phyloP scores from a whole-genome alignment of 768 basidiomycete species.

The Gyrodon lividus region DNA sequence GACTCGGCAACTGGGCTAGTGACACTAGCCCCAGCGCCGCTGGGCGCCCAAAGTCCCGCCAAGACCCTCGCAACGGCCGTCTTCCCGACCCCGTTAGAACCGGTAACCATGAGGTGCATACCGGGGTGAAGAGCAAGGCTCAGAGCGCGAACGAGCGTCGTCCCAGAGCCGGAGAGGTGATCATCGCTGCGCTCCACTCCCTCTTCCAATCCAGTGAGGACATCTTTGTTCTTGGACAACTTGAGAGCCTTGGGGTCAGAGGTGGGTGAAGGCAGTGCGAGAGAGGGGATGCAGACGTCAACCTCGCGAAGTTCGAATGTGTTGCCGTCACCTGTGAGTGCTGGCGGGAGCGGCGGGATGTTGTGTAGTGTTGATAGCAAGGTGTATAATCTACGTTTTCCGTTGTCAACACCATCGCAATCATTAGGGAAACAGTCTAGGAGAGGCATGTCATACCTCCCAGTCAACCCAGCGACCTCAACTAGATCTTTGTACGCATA shows the following conservation, averaged over 20 bases:
- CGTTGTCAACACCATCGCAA: neutral
- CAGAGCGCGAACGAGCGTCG: conserved; percentile 66
- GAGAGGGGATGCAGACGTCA: conserved; percentile 62
- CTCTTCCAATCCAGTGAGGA: conserved; percentile 9
- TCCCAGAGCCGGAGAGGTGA: conserved; percentile 19
- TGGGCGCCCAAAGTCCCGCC: conserved; percentile 84
- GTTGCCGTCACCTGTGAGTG: conserved; percentile 33
- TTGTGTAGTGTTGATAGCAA: conserved; percentile 84
- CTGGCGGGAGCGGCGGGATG: conserved; percentile 50
- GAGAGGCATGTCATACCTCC: conserved; percentile 27
- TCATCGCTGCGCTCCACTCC: conserved; percentile 12
- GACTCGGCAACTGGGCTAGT: conserved; percentile 25
- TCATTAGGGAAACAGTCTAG: neutral
- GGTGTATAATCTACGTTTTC: conserved; percentile 64
- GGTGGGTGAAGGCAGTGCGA: neutral
- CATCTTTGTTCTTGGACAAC: conserved; percentile 1
- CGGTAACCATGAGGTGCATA: conserved; percentile 92
- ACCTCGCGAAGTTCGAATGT: conserved; percentile 66
- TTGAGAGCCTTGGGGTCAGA: neutral
- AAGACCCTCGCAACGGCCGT: conserved; percentile 86
- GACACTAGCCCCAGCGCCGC: conserved; percentile 35
- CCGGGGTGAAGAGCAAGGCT: conserved; percentile 61
- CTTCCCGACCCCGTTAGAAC: conserved; percentile 91
- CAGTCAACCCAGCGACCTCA: conserved; percentile 92
- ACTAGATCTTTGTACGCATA: conserved; percentile 95